phyloP scores from a whole-genome alignment of 306 rosid species.

The Pterocarpus macrocarpus region DNA sequence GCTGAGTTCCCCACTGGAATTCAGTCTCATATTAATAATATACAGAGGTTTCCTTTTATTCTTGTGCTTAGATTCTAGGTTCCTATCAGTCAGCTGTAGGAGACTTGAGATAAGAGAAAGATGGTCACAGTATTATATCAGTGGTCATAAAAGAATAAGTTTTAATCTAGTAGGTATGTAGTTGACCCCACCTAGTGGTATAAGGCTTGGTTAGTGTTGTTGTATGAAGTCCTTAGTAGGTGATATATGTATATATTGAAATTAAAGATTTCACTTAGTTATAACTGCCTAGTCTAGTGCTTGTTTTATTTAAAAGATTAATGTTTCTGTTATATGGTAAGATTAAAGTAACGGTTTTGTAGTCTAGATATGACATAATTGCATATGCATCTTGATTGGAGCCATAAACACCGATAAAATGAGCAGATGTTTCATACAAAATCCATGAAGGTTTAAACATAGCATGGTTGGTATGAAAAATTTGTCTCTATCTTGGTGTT shows the following conservation, averaged over 20 bases:
- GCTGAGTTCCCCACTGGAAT: too few relatives aligned
- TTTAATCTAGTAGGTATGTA: background rate
- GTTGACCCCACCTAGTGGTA: too few relatives aligned
- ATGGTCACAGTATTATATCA: too few relatives aligned
- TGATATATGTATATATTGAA: background rate
- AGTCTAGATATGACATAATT: background rate
- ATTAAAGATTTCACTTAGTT: background rate
- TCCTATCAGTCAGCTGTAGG: too few relatives aligned
- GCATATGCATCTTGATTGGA: slow-evolving; percentile 8
- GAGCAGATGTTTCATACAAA: slow-evolving; percentile 20
- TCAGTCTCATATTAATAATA: too few relatives aligned
- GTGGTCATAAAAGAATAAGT: too few relatives aligned
- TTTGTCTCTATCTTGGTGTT: slow-evolving; percentile 17
- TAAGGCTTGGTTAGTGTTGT: too few relatives aligned
- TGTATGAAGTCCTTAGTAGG: too few relatives aligned
- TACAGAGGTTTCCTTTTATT: too few relatives aligned
- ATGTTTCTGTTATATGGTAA: slow-evolving; percentile 5
- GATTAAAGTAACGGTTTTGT: background rate
- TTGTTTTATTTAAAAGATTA: background rate
- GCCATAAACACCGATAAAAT: background rate
- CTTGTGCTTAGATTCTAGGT: too few relatives aligned
- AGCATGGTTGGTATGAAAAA: slow-evolving; percentile 20
- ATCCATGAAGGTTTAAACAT: slow-evolving; percentile 17
- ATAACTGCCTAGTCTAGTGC: slow-evolving; percentile 7
- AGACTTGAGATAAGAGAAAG: too few relatives aligned